phyloP scores from a whole-genome alignment of 805 yeast genomes.

The Ogataea angusta region DNA sequence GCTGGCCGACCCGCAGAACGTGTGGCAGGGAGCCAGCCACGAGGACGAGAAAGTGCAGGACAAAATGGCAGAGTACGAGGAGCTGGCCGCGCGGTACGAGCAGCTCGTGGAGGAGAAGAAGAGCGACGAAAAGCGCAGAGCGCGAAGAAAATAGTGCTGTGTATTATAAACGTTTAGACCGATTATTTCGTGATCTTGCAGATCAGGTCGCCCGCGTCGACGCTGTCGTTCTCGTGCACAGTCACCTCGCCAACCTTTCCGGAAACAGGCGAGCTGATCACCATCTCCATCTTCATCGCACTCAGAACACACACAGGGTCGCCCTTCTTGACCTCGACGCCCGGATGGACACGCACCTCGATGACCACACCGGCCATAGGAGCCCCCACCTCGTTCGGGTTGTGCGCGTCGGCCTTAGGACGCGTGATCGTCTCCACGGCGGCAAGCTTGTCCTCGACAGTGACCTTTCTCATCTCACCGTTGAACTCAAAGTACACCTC shows the following conservation, averaged over 20 bases:
- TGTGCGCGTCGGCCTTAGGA: conserved; percentile 85
- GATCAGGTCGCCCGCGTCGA: conserved; percentile 89
- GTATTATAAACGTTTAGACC: neutral
- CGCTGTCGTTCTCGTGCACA: conserved; percentile 89
- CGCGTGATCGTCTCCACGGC: conserved; percentile 82
- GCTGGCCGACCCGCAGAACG: conserved; percentile 28
- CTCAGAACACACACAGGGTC: conserved; percentile 90
- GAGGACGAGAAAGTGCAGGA: conserved; percentile 16
- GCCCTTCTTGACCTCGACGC: conserved; percentile 90
- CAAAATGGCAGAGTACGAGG: conserved; percentile 27
- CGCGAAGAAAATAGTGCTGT: conserved; percentile 3
- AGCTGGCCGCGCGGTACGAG: conserved; percentile 25
- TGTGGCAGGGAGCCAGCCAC: conserved; percentile 20
- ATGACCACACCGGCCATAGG: conserved; percentile 99
- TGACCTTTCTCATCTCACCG: conserved; percentile 96
- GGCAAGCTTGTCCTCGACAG: conserved; percentile 83
- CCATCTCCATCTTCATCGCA: conserved; percentile 99
- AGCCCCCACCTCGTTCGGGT: conserved; percentile 92
- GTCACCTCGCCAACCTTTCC: conserved; percentile 78
- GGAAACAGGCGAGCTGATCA: conserved; percentile 83
- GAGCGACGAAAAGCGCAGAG: conserved; percentile 15
- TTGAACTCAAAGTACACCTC: conserved; percentile 97
- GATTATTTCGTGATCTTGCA: conserved; percentile 46
- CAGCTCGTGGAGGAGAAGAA: conserved; percentile 7
- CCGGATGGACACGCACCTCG: conserved; percentile 88